Conservation (phyloP, 228 moss, liverwort and hornwort species). For the Sphagnum magellanicum region DNA sequence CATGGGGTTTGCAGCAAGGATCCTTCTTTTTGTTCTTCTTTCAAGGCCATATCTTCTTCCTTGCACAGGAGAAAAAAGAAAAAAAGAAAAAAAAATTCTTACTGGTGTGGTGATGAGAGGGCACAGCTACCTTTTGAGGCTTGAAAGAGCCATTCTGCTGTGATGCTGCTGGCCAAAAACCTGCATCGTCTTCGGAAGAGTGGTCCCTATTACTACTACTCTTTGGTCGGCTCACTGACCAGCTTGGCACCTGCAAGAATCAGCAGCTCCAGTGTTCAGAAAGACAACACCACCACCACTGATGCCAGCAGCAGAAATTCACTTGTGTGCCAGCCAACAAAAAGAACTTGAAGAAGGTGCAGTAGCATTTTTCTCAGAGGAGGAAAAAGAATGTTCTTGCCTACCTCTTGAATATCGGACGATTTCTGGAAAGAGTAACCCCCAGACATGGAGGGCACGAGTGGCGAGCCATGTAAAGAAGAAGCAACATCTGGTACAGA, state of each 20-base stretch:
- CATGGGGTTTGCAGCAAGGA: not conserved
- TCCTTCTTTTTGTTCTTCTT: not conserved
- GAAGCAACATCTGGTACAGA: not conserved
- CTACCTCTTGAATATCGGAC: conserved; percentile 23
- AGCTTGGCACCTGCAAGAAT: conserved; percentile 23
- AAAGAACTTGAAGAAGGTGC: not conserved
- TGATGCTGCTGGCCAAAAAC: conserved; percentile 7
- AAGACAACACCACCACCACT: too few species aligned
- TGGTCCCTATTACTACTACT: conserved; percentile 5
- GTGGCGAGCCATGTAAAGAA: not conserved
- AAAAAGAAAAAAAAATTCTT: too few species aligned
- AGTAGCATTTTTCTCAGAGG: not conserved
- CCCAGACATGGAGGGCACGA: conserved; percentile 7
- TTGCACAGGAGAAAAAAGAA: conserved; percentile 4
- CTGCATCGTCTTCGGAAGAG: conserved; percentile 16
- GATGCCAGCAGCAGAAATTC: not conserved
- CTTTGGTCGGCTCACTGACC: conserved; percentile 8
- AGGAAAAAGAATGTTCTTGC: not conserved
- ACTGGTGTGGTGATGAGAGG: not conserved
- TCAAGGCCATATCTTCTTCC: conserved; percentile 13
- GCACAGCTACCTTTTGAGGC: not conserved
- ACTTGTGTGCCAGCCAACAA: not conserved
- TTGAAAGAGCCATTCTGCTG: conserved; percentile 6
- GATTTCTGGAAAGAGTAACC: conserved; percentile 11
- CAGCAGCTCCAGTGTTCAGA: not conserved